Conservation (phyloP, 768 basidiomycete species). For the Rhizopogon roseolus region DNA sequence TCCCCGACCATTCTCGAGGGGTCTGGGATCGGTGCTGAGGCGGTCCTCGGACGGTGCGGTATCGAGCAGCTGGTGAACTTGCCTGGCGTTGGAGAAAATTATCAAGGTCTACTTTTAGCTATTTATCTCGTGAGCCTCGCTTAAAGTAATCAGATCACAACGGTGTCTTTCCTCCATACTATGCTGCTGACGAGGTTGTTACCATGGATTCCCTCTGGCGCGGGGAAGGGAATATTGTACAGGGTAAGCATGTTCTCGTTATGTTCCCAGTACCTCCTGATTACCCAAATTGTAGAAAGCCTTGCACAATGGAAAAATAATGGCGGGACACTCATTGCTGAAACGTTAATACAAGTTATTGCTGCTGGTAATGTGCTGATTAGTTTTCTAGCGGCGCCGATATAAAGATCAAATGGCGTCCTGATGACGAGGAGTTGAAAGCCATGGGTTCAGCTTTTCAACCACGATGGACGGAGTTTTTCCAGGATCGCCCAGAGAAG, state of each 20-base stretch:
- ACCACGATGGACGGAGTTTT: slow-evolving; percentile 15
- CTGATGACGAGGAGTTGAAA: slow-evolving; percentile 13
- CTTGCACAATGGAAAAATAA: slow-evolving; percentile 24
- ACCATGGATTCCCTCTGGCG: slow-evolving; percentile 45
- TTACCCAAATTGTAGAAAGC: slow-evolving; percentile 4
- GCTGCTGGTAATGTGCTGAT: not conserved
- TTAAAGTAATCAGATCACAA: slow-evolving; percentile 22
- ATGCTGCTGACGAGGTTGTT: slow-evolving; percentile 36
- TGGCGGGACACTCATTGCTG: slow-evolving; percentile 43
- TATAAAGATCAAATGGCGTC: slow-evolving; percentile 19
- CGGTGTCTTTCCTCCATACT: slow-evolving; percentile 23
- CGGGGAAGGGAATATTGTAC: slow-evolving; percentile 29
- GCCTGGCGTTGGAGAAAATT: slow-evolving; percentile 40
- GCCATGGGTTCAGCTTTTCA: slow-evolving; percentile 15
- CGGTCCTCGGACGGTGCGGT: slow-evolving; percentile 21
- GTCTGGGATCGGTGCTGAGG: slow-evolving; percentile 36
- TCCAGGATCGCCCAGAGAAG: slow-evolving; percentile 15
- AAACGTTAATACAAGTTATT: slow-evolving; percentile 37
- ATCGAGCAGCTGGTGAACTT: slow-evolving; percentile 31
- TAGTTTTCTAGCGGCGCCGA: slow-evolving; percentile 9
- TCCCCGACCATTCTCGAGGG: slow-evolving; percentile 52
- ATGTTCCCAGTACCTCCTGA: not conserved
- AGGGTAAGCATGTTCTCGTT: slow-evolving; percentile 29
- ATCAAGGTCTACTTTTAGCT: slow-evolving; percentile 21
- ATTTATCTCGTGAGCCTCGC: not conserved